Conservation (phyloP, 352 stramenopile species). For the Halophytophthora polymorphica region DNA sequence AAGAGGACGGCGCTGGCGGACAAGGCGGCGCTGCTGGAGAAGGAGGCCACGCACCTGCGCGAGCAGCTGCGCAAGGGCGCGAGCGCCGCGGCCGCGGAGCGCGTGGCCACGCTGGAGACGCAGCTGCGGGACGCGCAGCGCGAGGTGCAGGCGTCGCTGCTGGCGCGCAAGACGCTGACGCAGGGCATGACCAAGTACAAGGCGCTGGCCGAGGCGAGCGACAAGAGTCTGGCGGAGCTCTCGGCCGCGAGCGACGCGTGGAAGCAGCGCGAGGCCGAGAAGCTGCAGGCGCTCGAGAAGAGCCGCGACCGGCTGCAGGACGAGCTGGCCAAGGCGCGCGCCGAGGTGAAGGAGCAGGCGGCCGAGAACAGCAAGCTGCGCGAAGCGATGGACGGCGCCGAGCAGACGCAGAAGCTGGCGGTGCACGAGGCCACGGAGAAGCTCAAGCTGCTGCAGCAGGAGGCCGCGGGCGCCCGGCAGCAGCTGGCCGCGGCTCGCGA, state of each 20-base stretch:
- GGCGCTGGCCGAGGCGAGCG: conserved; percentile 66
- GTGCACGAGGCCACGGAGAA: conserved; percentile 43
- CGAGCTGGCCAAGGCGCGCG: conserved; percentile 46
- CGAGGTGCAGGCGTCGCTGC: conserved; percentile 52
- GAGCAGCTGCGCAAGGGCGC: conserved; percentile 71
- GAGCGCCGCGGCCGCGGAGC: conserved; percentile 49
- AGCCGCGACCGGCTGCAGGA: conserved; percentile 32
- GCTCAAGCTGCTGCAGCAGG: conserved; percentile 43
- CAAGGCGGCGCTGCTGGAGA: conserved; percentile 47
- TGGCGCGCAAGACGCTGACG: conserved; percentile 57
- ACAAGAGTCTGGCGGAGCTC: conserved; percentile 63
- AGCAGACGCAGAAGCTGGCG: conserved; percentile 32
- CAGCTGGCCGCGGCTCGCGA: conserved; percentile 46
- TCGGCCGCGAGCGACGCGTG: conserved; percentile 61
- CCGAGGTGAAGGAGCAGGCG: conserved; percentile 57
- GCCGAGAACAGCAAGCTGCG: conserved; percentile 55
- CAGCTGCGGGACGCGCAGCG: conserved; percentile 58
- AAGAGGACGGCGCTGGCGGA: conserved; percentile 39
- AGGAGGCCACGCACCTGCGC: conserved; percentile 50
- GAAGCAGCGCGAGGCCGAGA: conserved; percentile 49
- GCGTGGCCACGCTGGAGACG: conserved; percentile 57
- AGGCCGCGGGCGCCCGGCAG: conserved; percentile 36
- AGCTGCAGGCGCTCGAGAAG: conserved; percentile 42
- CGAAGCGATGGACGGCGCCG: conserved; percentile 57
- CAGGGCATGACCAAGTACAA: conserved; percentile 74